phyloP scores from a whole-genome alignment of 1,284 basidiomycete species.

The Phellinidium pouzarii region DNA sequence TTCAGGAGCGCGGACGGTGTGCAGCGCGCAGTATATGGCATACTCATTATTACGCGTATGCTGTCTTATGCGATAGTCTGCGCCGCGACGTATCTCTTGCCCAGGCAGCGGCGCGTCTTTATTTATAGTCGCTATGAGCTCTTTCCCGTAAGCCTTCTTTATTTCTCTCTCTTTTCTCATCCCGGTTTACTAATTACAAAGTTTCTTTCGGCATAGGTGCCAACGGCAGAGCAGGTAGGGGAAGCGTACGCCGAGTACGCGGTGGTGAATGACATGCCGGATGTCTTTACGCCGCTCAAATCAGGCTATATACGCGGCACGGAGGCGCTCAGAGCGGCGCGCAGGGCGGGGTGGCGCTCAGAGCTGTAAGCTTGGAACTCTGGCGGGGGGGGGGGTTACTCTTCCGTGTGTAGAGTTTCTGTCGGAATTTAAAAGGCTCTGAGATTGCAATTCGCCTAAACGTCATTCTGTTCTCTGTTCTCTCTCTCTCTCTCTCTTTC shows the following conservation, averaged over 20 bases:
- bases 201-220: not conserved
- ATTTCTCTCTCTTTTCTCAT: not conserved
- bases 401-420: too few species aligned
- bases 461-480: too few species aligned
- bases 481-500: too few species aligned
- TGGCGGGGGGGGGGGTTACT: too few species aligned
- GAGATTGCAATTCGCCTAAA: too few species aligned
- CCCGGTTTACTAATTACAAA: not conserved
- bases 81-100: not conserved
- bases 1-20: not conserved
- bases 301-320: conserved; percentile 1
- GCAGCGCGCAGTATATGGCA: not conserved
- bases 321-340: conserved; percentile 8
- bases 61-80: not conserved
- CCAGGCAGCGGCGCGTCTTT: not conserved
- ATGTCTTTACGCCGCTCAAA: not conserved
- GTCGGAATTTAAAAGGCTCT: too few species aligned
- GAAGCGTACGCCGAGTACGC: too few species aligned
- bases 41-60: conserved; percentile 1
- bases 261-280: not conserved
- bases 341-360: conserved; percentile 3
- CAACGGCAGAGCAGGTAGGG: not conserved
- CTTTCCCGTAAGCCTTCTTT: not conserved
- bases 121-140: not conserved
- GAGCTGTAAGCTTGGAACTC: too few species aligned